These are phyloP conservation scores for Suillus discolor DNA, from an alignment of 768 basidiomycete species.

Conservation along the genomic window DNA sequence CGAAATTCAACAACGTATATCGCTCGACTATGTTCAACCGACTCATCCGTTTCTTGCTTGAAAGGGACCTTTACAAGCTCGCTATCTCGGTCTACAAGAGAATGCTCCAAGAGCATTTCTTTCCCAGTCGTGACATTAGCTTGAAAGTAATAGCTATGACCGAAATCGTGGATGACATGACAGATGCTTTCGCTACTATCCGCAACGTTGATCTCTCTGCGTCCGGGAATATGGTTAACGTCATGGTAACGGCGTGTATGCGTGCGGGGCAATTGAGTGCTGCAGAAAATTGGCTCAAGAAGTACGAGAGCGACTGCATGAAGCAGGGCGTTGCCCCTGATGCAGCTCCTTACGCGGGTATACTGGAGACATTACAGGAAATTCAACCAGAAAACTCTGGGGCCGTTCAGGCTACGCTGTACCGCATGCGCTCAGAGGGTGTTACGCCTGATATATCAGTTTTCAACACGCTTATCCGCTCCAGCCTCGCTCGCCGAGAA, in stretches of 20 bases:
- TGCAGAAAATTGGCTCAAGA: conserved; percentile 32
- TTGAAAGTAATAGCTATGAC: conserved; percentile 26
- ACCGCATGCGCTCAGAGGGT: conserved; percentile 40
- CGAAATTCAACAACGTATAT: conserved; percentile 31
- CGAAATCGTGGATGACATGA: conserved; percentile 23
- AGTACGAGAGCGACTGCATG: conserved; percentile 26
- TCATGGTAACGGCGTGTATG: conserved; percentile 40
- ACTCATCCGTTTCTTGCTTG: conserved; percentile 43
- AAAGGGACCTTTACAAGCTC: conserved; percentile 36
- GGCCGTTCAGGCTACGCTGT: conserved; percentile 39
- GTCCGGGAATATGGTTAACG: conserved; percentile 36
- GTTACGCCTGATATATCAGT: conserved; percentile 41
- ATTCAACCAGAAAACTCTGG: conserved; percentile 30
- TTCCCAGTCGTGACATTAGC: conserved; percentile 39
- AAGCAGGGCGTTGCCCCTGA: conserved; percentile 17
- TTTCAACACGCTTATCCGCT: conserved; percentile 52
- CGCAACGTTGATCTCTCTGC: conserved; percentile 25
- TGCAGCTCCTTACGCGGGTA: conserved; percentile 37
- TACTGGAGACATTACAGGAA: conserved; percentile 41
- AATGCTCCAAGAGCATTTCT: conserved; percentile 43
- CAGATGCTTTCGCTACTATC: conserved; percentile 22
- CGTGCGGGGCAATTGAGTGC: conserved; percentile 33
- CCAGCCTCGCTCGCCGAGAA: conserved; percentile 35
- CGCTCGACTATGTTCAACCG: conserved; percentile 38
- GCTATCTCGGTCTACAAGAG: conserved; percentile 44